Evolutionary conservation across 2,329 filamentous ascomycete genomes (phyloP).

Genomic region (Cladosporium sp.): DNA sequence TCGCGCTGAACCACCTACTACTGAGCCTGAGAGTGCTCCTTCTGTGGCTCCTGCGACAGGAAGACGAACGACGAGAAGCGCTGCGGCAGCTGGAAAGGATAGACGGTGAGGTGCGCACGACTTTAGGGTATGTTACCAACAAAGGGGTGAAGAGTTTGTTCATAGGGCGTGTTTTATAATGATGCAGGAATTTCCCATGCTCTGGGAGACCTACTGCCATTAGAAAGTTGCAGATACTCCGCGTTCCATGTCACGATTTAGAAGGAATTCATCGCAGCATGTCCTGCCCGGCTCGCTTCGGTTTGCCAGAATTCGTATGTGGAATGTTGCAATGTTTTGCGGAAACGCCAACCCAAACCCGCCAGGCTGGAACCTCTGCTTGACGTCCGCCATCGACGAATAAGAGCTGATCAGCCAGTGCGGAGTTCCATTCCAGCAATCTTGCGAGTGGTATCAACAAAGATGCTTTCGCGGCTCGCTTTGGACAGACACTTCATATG

Average conservation of each 20-base stretch:
- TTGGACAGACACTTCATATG: not conserved
- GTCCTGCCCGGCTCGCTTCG: not conserved
- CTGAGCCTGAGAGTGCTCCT: not conserved
- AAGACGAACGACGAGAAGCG: conserved; percentile 2
- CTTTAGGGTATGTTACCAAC: not conserved
- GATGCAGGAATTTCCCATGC: not conserved
- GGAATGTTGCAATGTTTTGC: not conserved
- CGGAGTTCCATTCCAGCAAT: not conserved
- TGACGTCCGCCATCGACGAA: not conserved
- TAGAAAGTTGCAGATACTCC: not conserved
- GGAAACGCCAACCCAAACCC: not conserved
- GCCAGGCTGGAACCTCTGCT: not conserved
- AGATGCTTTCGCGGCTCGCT: not conserved
- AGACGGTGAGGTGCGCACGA: not conserved
- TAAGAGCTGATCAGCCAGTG: not conserved
- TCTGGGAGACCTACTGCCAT: not conserved
- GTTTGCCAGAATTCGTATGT: not conserved
- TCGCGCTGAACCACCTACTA: not conserved
- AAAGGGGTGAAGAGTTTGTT: not conserved
- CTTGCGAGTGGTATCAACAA: not conserved
- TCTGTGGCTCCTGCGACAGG: not conserved
- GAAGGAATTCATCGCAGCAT: not conserved
- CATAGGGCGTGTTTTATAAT: not conserved
- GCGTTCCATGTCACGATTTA: not conserved
- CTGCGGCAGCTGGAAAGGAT: conserved; percentile 3